Conservation (phyloP, 2,329 filamentous ascomycete genomes). For the Didymella lethalis region DNA sequence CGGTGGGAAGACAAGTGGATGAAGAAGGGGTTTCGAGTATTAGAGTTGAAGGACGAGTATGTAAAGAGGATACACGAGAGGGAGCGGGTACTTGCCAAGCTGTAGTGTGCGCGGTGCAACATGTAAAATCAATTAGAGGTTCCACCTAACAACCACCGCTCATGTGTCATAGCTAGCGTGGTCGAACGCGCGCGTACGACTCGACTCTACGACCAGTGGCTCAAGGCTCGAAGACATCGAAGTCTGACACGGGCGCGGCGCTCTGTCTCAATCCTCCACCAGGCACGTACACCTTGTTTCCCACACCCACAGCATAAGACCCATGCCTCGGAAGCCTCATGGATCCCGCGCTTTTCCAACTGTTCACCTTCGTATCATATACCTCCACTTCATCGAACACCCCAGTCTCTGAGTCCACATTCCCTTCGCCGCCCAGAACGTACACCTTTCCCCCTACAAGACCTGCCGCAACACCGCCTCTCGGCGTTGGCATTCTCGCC, state of each 20-base stretch:
- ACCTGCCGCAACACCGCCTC: conserved; percentile 34
- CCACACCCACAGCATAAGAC: conserved; percentile 33
- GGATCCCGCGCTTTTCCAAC: conserved; percentile 25
- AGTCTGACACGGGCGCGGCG: conserved; percentile 25
- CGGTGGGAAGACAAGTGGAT: conserved; percentile 5
- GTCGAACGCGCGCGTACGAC: neutral
- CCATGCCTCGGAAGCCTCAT: conserved; percentile 42
- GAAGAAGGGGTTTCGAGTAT: conserved; percentile 10
- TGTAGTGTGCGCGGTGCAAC: neutral
- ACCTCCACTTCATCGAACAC: conserved; percentile 8
- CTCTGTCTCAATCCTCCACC: conserved; percentile 32
- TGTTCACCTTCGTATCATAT: conserved; percentile 16
- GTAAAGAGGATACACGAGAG: conserved; percentile 2
- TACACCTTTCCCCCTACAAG: conserved; percentile 33
- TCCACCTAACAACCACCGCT: neutral
- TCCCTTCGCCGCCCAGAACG: conserved; percentile 34
- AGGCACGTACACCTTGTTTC: conserved; percentile 34
- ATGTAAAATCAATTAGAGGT: neutral
- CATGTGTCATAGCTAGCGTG: neutral
- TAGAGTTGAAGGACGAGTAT: conserved; percentile 17
- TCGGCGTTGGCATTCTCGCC: conserved; percentile 34
- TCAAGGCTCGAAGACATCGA: conserved; percentile 28
- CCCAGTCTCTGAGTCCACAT: neutral
- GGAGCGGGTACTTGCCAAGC: conserved; percentile 1
- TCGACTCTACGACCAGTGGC: neutral